These are phyloP conservation scores for Pythium aristosporum DNA, from an alignment of 352 stramenopile genomes.

Conservation along the genomic window DNA sequence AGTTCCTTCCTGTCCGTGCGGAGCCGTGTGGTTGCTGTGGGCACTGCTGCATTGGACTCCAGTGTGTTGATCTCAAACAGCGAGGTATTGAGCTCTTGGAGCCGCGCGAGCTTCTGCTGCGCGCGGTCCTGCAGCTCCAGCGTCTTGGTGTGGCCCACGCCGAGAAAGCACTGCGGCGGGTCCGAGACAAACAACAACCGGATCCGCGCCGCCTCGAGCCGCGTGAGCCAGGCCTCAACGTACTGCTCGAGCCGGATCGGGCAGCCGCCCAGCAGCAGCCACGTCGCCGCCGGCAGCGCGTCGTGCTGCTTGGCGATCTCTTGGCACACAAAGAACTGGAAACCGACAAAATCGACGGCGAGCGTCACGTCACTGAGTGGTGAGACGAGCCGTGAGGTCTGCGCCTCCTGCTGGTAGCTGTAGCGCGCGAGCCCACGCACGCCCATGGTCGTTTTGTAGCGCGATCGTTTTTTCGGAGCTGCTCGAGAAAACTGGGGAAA, in stretches of 20 bases:
- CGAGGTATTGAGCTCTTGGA: slow-evolving; percentile 35
- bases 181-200: slow-evolving; percentile 70
- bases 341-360: slow-evolving; percentile 79
- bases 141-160: slow-evolving; percentile 64
- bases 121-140: slow-evolving; percentile 53
- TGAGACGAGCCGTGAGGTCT: slow-evolving; percentile 32
- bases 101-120: slow-evolving; percentile 49
- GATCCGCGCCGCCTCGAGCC: slow-evolving; percentile 42
- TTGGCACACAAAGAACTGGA: slow-evolving; percentile 73
- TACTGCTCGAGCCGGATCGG: slow-evolving; percentile 40
- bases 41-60: not conserved
- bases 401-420: slow-evolving; percentile 50
- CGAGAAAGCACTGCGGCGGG: slow-evolving; percentile 73
- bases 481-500: not conserved
- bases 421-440: slow-evolving; percentile 60
- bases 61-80: slow-evolving; percentile 30
- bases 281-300: slow-evolving; percentile 34
- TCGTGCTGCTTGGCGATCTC: slow-evolving; percentile 43
- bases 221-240: slow-evolving; percentile 38
- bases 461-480: not conserved
- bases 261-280: slow-evolving; percentile 62
- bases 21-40: slow-evolving; percentile 5
- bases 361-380: slow-evolving; percentile 67
- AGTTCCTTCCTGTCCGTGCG: slow-evolving; percentile 18
- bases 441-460: slow-evolving; percentile 40